phyloP scores from a whole-genome alignment of 2,329 filamentous ascomycete genomes.

The Diaporthe velutina region DNA sequence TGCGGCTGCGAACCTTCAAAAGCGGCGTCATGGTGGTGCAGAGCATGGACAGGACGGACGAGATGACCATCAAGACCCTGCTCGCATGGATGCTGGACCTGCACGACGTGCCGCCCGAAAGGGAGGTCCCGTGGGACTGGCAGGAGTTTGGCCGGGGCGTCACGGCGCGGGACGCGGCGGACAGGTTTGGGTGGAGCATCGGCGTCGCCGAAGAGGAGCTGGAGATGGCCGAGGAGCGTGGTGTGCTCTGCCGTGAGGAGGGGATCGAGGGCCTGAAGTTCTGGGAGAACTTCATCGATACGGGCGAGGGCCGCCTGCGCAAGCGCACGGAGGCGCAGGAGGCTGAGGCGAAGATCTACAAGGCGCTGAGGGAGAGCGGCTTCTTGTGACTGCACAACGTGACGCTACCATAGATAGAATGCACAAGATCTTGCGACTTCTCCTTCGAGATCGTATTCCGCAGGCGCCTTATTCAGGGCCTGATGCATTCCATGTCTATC shows the following conservation, averaged over 20 bases:
- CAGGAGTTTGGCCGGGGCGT: constrained; percentile 83
- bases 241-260: constrained; percentile 89
- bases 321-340: constrained; percentile 47
- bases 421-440: background rate
- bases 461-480: background rate
- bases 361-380: constrained; percentile 59
- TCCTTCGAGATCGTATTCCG: background rate
- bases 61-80: constrained; percentile 85
- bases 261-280: constrained; percentile 91
- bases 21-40: constrained; percentile 97
- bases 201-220: constrained; percentile 96
- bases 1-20: constrained; percentile 89
- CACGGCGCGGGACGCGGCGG: constrained; percentile 89
- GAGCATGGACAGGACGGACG: constrained; percentile 87
- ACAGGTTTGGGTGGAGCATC: constrained; percentile 95
- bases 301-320: constrained; percentile 53
- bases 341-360: constrained; percentile 57
- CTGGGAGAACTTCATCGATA: constrained; percentile 84
- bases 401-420: background rate
- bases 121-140: constrained; percentile 82
- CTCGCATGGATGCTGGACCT: constrained; percentile 83
- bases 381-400: constrained; percentile 46
- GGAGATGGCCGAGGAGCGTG: constrained; percentile 95
- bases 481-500: constrained; percentile 31
- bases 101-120: constrained; percentile 73